Base-by-base conservation (phyloP, 2,329 filamentous ascomycete genomes). In the Monilinia fructicola region DNA sequence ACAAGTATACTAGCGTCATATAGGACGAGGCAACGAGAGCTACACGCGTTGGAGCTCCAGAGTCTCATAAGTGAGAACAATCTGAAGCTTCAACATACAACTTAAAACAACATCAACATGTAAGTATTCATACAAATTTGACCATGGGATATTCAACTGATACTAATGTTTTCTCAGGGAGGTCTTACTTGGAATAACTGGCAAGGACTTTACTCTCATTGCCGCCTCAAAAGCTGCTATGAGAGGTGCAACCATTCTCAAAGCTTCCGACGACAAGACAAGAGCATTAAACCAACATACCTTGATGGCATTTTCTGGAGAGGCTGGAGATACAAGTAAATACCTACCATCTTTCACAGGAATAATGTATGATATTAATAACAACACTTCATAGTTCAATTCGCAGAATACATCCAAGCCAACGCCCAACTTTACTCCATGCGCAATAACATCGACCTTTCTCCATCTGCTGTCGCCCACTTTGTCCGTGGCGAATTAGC, bases 131-230 rank as follows among this genome's bases (percentile, higher is more conserved):
- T 35, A 28, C 48, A 26, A 23, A 12, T 1, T 21, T 42, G 2
- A 28, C 35, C 18, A 10, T 42, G 1, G 4, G 2, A 46, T 28
- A 40, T n/a, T 48, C 7, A 71, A 65, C 67, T 71, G 60, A 69
- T 59, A 28, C 21, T 11, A 50, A 6, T 68, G 54, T 68, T 38
- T 48, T 53, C 55, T 42, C 10, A 98, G 93, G 95, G 95, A 99
- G 88, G 92, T 98, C 79, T 86, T 99, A 78, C 87, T 99, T 74
- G 95, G 95, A 77, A 97, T 99, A 80, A 97, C 94, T 68, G 96
- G 95, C 83, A 97, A 97, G 85, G 96, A 99, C 87, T 99, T 97
- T 80, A 96, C 93, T 82, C 88, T 99, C 85, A 89, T 99, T 79
- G 95, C 93, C 76, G 92, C 95, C 75, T 98, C 93, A 71, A 98